Evolutionary conservation across 2,329 filamentous ascomycete species (phyloP).

Genomic region (Zasmidium citrigriseum): DNA sequence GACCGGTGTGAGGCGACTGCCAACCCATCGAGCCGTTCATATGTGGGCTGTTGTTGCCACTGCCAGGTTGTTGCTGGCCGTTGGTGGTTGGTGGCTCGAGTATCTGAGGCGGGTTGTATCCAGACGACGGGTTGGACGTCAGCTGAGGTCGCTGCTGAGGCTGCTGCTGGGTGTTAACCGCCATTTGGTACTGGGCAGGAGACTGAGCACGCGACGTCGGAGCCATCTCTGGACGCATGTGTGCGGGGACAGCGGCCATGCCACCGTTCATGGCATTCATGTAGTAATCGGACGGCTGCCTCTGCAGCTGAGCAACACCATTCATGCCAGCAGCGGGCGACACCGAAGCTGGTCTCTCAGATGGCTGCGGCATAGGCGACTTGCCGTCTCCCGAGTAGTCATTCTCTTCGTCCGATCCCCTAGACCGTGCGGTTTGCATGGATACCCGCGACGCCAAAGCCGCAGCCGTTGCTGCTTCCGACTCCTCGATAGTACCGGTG

Average conservation of each 20-base stretch:
- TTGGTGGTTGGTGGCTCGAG: conserved; percentile 79
- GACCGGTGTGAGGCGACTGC: conserved; percentile 78
- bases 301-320: conserved; percentile 67
- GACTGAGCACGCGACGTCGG: conserved; percentile 67
- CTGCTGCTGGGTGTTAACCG: conserved; percentile 49
- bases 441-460: conserved; percentile 66
- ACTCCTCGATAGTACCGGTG: conserved; percentile 91
- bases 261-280: conserved; percentile 68
- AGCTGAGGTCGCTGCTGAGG: conserved; percentile 56
- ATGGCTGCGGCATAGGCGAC: conserved; percentile 76
- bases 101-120: conserved; percentile 80
- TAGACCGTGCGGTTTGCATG: conserved; percentile 48
- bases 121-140: conserved; percentile 75
- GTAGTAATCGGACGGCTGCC: conserved; percentile 72
- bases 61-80: conserved; percentile 72
- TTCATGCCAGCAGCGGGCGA: conserved; percentile 77
- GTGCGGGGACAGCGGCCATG: conserved; percentile 64
- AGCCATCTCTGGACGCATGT: conserved; percentile 75
- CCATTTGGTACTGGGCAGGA: conserved; percentile 59
- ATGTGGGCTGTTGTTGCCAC: conserved; percentile 82
- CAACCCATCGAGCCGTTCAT: conserved; percentile 69
- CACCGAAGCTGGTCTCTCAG: conserved; percentile 75
- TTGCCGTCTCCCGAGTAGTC: conserved; percentile 66
- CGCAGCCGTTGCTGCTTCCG: conserved; percentile 83
- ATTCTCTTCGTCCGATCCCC: conserved; percentile 67